Conservation (phyloP, 495 filamentous ascomycete species). For the Podospora didyma region DNA sequence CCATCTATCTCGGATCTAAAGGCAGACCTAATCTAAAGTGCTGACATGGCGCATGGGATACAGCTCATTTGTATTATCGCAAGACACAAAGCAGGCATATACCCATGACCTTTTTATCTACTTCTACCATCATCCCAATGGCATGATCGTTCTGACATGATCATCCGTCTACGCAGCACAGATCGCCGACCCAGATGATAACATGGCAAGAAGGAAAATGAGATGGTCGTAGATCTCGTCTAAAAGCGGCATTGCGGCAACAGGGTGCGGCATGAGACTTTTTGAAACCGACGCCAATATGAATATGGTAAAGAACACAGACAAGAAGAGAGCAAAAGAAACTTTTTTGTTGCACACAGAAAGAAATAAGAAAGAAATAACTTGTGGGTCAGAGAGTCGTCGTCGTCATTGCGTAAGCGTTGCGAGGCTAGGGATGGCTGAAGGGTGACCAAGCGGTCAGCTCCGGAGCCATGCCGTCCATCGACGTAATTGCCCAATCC, state of each 20-base stretch:
- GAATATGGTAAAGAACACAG: background rate
- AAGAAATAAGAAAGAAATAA: conserved; percentile 3
- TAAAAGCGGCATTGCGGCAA: too few relatives aligned
- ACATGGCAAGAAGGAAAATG: too few relatives aligned
- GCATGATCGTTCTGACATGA: background rate
- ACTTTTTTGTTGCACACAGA: background rate
- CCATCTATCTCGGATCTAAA: too few relatives aligned
- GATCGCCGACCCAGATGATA: background rate
- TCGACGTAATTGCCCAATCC: conserved; percentile 21
- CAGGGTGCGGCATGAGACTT: too few relatives aligned
- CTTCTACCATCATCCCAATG: conserved; percentile 13
- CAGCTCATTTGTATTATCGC: conserved; percentile 17
- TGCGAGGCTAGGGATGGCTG: conserved; percentile 31
- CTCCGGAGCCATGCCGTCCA: conserved; percentile 30
- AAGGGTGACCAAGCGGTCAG: background rate
- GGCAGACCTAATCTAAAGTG: too few relatives aligned
- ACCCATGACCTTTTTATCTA: conserved; percentile 18
- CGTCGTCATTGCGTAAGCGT: conserved; percentile 16
- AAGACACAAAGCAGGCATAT: conserved; percentile 18
- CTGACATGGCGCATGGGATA: too few relatives aligned
- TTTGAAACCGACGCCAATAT: background rate
- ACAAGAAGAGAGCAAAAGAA: background rate
- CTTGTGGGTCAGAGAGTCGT: conserved; percentile 1
- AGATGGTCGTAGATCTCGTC: too few relatives aligned
- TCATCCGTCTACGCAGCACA: background rate